phyloP scores from a whole-genome alignment of 2,329 filamentous ascomycete genomes.

The Sporothrix sp. region DNA sequence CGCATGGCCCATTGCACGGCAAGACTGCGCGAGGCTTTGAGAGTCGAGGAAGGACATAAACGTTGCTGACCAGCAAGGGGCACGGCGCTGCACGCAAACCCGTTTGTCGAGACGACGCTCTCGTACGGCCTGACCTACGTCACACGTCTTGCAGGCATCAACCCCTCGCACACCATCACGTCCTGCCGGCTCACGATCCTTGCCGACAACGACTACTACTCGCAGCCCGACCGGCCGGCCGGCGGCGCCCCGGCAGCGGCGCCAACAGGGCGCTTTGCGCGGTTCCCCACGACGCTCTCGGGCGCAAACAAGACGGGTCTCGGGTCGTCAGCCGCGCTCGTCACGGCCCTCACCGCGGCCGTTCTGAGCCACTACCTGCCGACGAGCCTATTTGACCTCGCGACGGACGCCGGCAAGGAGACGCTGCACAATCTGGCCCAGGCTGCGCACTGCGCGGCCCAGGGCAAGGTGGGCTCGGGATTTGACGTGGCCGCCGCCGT shows the following conservation, averaged over 20 bases:
- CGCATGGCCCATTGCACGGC: neutral
- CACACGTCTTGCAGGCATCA: constrained; percentile 32
- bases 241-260: constrained; percentile 22
- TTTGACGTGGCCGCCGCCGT: constrained; percentile 93
- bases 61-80: constrained; percentile 29
- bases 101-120: constrained; percentile 87
- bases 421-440: constrained; percentile 88
- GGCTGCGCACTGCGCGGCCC: constrained; percentile 85
- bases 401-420: constrained; percentile 41
- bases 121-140: constrained; percentile 82
- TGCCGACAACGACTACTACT: constrained; percentile 96
- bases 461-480: constrained; percentile 91
- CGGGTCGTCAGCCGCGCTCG: constrained; percentile 86
- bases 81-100: constrained; percentile 47
- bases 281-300: constrained; percentile 65
- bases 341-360: constrained; percentile 74
- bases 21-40: too few relatives aligned
- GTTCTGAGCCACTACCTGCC: constrained; percentile 69
- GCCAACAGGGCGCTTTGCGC: constrained; percentile 50
- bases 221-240: constrained; percentile 47
- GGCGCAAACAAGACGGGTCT: constrained; percentile 91
- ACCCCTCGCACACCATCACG: constrained; percentile 42
- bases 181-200: constrained; percentile 74
- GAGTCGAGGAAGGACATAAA: neutral
- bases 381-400: constrained; percentile 44